Evolutionary conservation across 176 grass and related monocot genomes (phyloP).

Genomic region (Elymus sibiricus): DNA sequence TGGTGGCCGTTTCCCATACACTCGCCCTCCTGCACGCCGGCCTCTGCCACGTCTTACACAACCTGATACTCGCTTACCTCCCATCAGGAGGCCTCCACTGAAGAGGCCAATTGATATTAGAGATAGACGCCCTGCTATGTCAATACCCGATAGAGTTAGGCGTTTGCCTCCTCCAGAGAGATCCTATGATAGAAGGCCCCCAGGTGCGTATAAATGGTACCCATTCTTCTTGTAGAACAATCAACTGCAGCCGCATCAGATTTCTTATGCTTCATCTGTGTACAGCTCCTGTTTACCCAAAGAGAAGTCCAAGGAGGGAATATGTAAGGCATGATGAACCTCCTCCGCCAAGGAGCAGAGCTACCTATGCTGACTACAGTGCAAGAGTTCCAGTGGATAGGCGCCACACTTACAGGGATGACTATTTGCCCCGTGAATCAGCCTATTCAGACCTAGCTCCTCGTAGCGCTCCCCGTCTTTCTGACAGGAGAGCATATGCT

Average conservation of each 20-base stretch:
- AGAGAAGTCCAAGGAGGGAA: slow-evolving; percentile 67
- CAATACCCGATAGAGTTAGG: slow-evolving; percentile 59
- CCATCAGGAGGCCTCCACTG: slow-evolving; percentile 49
- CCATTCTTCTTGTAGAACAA: not conserved
- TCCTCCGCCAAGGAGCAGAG: slow-evolving; percentile 62
- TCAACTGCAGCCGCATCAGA: not conserved
- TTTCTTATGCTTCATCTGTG: not conserved
- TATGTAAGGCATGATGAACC: slow-evolving; percentile 61
- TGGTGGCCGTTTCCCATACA: slow-evolving; percentile 48
- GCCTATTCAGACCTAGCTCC: slow-evolving; percentile 57
- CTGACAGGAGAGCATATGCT: slow-evolving; percentile 55
- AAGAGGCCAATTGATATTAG: slow-evolving; percentile 66
- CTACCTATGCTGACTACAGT: slow-evolving; percentile 47
- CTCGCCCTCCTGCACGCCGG: slow-evolving; percentile 37
- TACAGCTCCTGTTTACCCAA: slow-evolving; percentile 62
- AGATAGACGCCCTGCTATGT: slow-evolving; percentile 62
- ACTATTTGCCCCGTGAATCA: slow-evolving; percentile 58
- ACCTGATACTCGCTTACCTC: slow-evolving; percentile 38
- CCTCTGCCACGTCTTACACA: slow-evolving; percentile 38
- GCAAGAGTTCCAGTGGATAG: slow-evolving; percentile 59
- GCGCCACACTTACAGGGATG: slow-evolving; percentile 61
- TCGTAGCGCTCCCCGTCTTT: slow-evolving; percentile 50
- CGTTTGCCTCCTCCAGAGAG: slow-evolving; percentile 60
- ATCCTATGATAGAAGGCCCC: slow-evolving; percentile 60
- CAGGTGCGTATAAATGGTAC: slow-evolving; percentile 45